These are phyloP conservation scores for Hydnomerulius pinastri DNA, from an alignment of 768 basidiomycete genomes.

Conservation along the genomic window DNA sequence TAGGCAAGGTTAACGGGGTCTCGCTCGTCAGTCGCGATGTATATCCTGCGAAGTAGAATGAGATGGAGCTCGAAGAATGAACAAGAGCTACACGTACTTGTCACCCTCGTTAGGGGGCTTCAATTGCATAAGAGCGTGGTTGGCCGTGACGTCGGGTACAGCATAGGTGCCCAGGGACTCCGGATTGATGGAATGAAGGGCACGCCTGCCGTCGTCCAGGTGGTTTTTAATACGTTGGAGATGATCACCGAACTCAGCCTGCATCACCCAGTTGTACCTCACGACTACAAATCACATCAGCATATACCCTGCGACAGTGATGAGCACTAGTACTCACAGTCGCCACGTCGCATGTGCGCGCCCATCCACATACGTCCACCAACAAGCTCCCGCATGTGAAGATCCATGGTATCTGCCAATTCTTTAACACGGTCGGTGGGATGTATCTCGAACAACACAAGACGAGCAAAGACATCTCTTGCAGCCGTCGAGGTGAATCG, in stretches of 20 bases:
- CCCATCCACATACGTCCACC: slow-evolving; percentile 42
- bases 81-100: slow-evolving; percentile 13
- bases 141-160: slow-evolving; percentile 20
- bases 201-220: slow-evolving; percentile 20
- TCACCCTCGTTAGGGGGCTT: slow-evolving; percentile 21
- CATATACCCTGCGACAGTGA: no score
- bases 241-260: slow-evolving; percentile 36
- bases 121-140: slow-evolving; percentile 16
- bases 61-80: slow-evolving; percentile 1
- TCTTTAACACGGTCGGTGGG: slow-evolving; percentile 29
- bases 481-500: slow-evolving; percentile 32
- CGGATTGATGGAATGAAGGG: slow-evolving; percentile 18
- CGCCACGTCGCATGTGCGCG: slow-evolving; percentile 46
- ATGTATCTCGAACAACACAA: slow-evolving; percentile 33
- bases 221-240: slow-evolving; percentile 34
- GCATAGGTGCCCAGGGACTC: slow-evolving; percentile 21
- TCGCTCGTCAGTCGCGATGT: slow-evolving; percentile 45
- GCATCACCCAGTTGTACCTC: slow-evolving; percentile 38
- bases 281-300: slow-evolving; percentile 25
- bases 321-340: slow-evolving; percentile 32
- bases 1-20: slow-evolving; percentile 34
- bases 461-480: slow-evolving; percentile 34
- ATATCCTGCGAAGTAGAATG: slow-evolving; percentile 25
- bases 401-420: slow-evolving; percentile 32
- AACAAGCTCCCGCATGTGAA: slow-evolving; percentile 31